Base-by-base conservation (phyloP, 306 rosid species). In the Herpetospermum pedunculosum region DNA sequence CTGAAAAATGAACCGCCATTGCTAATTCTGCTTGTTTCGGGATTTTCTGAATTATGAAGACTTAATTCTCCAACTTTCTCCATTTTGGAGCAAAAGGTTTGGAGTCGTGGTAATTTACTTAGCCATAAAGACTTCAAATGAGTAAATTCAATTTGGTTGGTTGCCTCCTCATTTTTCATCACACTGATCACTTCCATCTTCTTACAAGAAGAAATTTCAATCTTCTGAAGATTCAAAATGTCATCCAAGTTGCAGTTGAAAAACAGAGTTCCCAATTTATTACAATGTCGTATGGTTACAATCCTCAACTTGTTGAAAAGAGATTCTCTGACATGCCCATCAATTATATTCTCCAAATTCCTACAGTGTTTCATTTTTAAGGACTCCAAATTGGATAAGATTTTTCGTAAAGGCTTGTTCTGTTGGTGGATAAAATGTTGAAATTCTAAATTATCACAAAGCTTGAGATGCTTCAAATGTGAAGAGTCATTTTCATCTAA, bases 361-460 rank as follows among this genome's bases (percentile, higher is more conserved):
- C 0, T 1, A 0, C 34, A 55, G 3, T 0, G n/a, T n/a, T n/a
- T n/a, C n/a, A n/a, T n/a, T n/a, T 55, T 0, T 55, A 55, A 8
- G 1, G 0, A 1, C 35, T 12, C 35, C 63, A 55, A 13, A 4
- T 55, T 55, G n/a, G 35, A 26, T 13, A 26, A 12, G 8, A 2
- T 3, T 55, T 26, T 55, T 26, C 18, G n/a, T 0, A 26, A 26
- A 55, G 35, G 35, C 9, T 55, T 26, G 9, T 4, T 55, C n/a
- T 55, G 5, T 13, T 55, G n/a, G 6, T 60, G 25, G 41, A 60
- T 60, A 2, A 60, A 30, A 6, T 60, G 68, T 15, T 30, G 4
- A 5, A 14, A 0, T 30, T 60, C 14, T 16, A 0, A 6, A 60
- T 1, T 16, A 14, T 2, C 0, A 14, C 0, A 0, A 15, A 59